Evolutionary conservation across 1,284 basidiomycete species (phyloP).

Genomic region (Tilletia setariae): DNA sequence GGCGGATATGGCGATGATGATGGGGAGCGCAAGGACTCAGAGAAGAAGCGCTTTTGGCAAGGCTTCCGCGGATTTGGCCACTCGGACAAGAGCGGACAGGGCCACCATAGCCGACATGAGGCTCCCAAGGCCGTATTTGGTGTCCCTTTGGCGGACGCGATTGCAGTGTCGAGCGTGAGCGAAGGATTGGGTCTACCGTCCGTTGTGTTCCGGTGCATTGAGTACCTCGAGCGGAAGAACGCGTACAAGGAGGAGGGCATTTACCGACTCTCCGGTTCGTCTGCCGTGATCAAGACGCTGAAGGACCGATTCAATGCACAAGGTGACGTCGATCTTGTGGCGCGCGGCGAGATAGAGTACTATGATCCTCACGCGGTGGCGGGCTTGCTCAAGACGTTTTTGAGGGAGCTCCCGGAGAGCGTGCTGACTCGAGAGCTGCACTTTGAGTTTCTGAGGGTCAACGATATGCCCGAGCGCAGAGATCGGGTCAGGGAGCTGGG

Average conservation of each 20-base stretch:
- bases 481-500: slow-evolving; percentile 84
- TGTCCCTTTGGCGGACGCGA: slow-evolving; percentile 78
- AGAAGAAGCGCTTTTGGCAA: slow-evolving; percentile 53
- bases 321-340: slow-evolving; percentile 49
- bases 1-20: neutral
- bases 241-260: slow-evolving; percentile 97
- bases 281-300: slow-evolving; percentile 83
- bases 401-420: slow-evolving; percentile 47
- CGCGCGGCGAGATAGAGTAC: slow-evolving; percentile 24
- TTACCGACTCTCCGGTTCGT: slow-evolving; percentile 67
- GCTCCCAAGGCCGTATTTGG: slow-evolving; percentile 72
- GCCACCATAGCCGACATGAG: neutral
- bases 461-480: slow-evolving; percentile 74
- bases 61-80: slow-evolving; percentile 35
- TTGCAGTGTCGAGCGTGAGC: slow-evolving; percentile 76
- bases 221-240: slow-evolving; percentile 65
- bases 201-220: slow-evolving; percentile 79
- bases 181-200: slow-evolving; percentile 75
- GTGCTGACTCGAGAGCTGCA: slow-evolving; percentile 46
- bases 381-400: slow-evolving; percentile 48
- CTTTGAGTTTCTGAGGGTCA: slow-evolving; percentile 46
- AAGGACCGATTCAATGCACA: slow-evolving; percentile 85
- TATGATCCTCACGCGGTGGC: slow-evolving; percentile 51
- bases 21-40: slow-evolving; percentile 24
- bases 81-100: slow-evolving; percentile 27